Conservation (phyloP, 106 monocot species). For the Apostasia ramifera region DNA sequence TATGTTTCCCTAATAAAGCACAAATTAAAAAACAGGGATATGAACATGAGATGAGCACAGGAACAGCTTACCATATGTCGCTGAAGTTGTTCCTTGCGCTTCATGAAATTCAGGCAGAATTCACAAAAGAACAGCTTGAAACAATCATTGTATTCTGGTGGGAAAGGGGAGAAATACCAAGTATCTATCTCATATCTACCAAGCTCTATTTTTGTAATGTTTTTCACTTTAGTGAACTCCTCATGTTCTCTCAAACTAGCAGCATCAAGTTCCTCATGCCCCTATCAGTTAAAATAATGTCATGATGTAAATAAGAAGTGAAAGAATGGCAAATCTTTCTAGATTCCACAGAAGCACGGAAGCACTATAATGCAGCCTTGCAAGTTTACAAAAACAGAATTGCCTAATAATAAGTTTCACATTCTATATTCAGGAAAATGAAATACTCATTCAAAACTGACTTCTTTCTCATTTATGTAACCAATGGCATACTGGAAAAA, state of each 20-base stretch:
- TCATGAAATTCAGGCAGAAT: constrained; percentile 98
- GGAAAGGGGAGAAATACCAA: constrained; percentile 97
- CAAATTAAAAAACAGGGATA: not conserved
- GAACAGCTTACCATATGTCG: constrained; percentile 86
- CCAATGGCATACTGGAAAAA: no score
- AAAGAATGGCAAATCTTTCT: no score
- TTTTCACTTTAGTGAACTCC: constrained; percentile 97
- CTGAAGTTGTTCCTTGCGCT: constrained; percentile 96
- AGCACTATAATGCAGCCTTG: no score
- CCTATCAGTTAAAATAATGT: constrained; percentile 20
- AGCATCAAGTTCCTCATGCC: constrained; percentile 97
- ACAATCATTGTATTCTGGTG: constrained; percentile 87
- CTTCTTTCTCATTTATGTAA: no score
- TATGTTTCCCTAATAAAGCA: no score
- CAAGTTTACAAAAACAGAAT: no score
- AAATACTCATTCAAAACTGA: no score
- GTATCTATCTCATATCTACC: constrained; percentile 98
- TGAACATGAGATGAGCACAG: constrained; percentile 3
- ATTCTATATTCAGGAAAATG: no score
- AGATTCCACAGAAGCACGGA: no score
- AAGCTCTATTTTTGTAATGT: constrained; percentile 95
- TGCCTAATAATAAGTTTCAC: no score
- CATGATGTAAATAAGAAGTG: no score
- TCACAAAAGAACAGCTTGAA: constrained; percentile 90
- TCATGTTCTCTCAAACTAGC: constrained; percentile 95